Evolutionary conservation across 1,284 basidiomycete genomes (phyloP), one percentile per base, ranked within the genome.

Genomic region (Ganoderma multipileum): DNA sequence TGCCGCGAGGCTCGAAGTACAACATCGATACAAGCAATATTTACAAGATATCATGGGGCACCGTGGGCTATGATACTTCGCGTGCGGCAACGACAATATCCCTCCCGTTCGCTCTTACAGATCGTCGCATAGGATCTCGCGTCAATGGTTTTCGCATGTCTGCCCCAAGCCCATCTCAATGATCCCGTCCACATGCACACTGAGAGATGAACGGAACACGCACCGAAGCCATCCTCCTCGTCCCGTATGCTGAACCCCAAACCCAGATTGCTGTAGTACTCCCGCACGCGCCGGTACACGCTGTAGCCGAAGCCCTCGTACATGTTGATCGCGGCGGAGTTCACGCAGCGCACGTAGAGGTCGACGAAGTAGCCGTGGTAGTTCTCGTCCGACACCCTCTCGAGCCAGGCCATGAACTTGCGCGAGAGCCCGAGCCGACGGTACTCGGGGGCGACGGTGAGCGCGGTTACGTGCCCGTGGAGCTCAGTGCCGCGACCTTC

Each of bases 201-300:
- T 14, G 26, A 33, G 52, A 16, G 16, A 23, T 66, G 52, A 62
- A 66, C 52, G 52, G 14, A 61, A 9, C 44, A 87, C 93, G 74
- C 80, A 95, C 95, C 95, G 80, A 92, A 97, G 18, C 94, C 96
- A 79, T 97, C 95, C 76, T 95, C 94, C 76, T 97, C 95, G 67
- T 95, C 93, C 75, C 87, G 83, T 26, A 87, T 87, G 11, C 88
- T 90, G 71, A 87, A 87, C 12, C 92, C 88, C 47, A 88, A 77
- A 2, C 91, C 91, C 14, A 95, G 81, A 67, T 85, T 91, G 16
- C 91, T 91, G 80, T 97, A 97, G 80, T 97, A 97, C 75, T 94
- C 93, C 69, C 87, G 85, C 57, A 97, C 95, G 68, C 92, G 83
- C 47, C 95, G 84, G 79, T 93, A 97, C 16, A 97, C 94, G 73